A percentile compares a stretch with the other conserved stretches of the same genome.
Conservation (phyloP, 371 early-diverging fungal genomes). For the Syncephalastrum contaminatum region DNA sequence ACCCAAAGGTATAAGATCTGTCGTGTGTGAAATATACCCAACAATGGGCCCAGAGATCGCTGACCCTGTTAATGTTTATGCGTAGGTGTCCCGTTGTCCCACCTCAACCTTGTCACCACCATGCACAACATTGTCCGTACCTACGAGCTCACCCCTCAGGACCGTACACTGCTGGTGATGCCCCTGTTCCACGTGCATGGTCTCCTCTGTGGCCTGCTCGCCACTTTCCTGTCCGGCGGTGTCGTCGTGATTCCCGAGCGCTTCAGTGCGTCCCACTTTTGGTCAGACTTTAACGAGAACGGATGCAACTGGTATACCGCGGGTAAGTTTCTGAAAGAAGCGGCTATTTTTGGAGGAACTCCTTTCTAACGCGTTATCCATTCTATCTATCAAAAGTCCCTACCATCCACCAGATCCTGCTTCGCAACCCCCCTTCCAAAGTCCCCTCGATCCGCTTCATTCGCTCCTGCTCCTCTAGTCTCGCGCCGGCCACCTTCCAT, state of each 20-base stretch:
- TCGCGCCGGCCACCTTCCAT: slow-evolving; percentile 75
- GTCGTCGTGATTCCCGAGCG: slow-evolving; percentile 76
- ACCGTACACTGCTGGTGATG: slow-evolving; percentile 81
- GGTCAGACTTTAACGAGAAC: slow-evolving; percentile 66
- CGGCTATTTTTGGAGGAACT: neutral
- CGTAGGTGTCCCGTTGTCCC: slow-evolving; percentile 82
- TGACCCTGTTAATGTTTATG: neutral
- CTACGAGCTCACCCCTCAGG: slow-evolving; percentile 61
- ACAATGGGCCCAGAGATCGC: no score
- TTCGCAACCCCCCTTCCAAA: slow-evolving; percentile 51
- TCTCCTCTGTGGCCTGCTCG: slow-evolving; percentile 74
- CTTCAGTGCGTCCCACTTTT: slow-evolving; percentile 81
- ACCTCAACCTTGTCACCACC: slow-evolving; percentile 71
- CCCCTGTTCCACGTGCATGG: slow-evolving; percentile 95
- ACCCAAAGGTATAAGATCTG: slow-evolving; percentile 66
- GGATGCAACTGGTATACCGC: slow-evolving; percentile 79
- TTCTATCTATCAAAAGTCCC: slow-evolving; percentile 55
- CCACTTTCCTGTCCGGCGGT: slow-evolving; percentile 78
- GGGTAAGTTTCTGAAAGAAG: slow-evolving; percentile 19
- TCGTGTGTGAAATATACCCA: slow-evolving; percentile 5
- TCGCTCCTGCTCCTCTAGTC: slow-evolving; percentile 80
- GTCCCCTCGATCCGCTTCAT: slow-evolving; percentile 75
- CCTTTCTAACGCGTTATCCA: neutral
- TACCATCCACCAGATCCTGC: slow-evolving; percentile 84
- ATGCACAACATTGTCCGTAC: slow-evolving; percentile 74